Percentiles rank a stretch among this genome's conserved stretches.
Evolutionary conservation across 441 rosid genomes (phyloP).

Genomic region (Erodium chrysanthum): DNA sequence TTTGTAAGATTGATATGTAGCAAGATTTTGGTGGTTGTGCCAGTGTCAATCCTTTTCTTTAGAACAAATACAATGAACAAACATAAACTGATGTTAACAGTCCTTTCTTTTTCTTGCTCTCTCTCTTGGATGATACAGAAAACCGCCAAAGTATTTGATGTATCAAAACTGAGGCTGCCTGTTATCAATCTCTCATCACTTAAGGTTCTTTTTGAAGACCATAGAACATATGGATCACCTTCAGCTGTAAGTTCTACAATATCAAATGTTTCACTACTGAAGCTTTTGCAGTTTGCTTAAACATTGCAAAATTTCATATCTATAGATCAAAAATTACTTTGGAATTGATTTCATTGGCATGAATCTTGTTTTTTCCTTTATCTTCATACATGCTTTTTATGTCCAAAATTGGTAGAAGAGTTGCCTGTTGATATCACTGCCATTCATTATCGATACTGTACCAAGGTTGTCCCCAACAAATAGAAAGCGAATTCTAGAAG

Average conservation of each 20-base stretch:
- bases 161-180: constrained; percentile 68
- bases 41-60: constrained; percentile 1
- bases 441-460: neutral
- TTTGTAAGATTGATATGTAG: neutral
- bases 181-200: constrained; percentile 65
- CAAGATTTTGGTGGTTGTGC: neutral
- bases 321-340: neutral
- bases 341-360: neutral
- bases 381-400: constrained; percentile 1
- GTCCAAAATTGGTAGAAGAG: constrained; percentile 7
- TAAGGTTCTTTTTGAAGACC: constrained; percentile 80
- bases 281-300: constrained; percentile 8
- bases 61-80: neutral
- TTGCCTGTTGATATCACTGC: neutral
- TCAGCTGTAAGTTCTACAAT: constrained; percentile 61
- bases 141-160: constrained; percentile 76
- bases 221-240: constrained; percentile 81
- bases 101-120: neutral
- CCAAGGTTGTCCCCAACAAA: neutral
- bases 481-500: neutral
- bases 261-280: constrained; percentile 5
- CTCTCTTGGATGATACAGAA: constrained; percentile 43
- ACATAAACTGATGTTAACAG: neutral
- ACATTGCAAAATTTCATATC: neutral
- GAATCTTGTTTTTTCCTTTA: neutral